Evolutionary conservation across 2,329 filamentous ascomycete genomes (phyloP), one percentile per base, ranked within the genome.

Genomic region (Neocatenulostroma microsporum): DNA sequence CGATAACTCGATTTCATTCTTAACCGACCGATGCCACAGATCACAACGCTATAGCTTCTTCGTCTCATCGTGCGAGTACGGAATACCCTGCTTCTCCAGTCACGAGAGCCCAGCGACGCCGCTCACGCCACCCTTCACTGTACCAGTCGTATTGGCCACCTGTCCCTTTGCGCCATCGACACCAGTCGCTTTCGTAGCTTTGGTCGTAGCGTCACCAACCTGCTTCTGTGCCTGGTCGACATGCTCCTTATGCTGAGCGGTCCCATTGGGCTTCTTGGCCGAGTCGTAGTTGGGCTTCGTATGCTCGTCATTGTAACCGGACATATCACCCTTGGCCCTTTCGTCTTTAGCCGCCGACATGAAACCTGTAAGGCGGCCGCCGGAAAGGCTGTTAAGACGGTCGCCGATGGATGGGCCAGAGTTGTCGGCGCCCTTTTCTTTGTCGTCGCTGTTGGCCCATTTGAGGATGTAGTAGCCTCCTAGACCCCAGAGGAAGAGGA

Each of bases 401-500:
- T 66, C 62, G n/a, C 63, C 63, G 24, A 66, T 61, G 0, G 59
- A 50, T 5, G 49, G 42, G 8, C 58, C 57, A 14, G 57, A 45
- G 21, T 47, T 36, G 9, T 42, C 37, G 4, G 34, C 31, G 6
- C 33, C 32, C 14, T 40, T 29, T 19, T 40, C 45, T 25, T 32
- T 37, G 27, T 30, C 38, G 29, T 42, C 48, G 24, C 48, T 42
- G 26, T 51, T 55, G 7, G 54, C 49, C 62, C 62, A 66, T 34
- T 62, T 62, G 24, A 69, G 53, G 26, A 69, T 49, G 43, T 66
- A 58, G 55, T 78, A 87, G 31, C 70, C 72, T 11, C 69, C 73
- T 7, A 82, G 62, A 6, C 71, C 77, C 76, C 79, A 84, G 13
- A 74, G 60, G 76, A 83, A 89, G 42, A 81, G 61, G 41, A 80